These are phyloP conservation scores for Colletotrichum lentis DNA, from an alignment of 2,329 filamentous ascomycete species.

Conservation along the genomic window DNA sequence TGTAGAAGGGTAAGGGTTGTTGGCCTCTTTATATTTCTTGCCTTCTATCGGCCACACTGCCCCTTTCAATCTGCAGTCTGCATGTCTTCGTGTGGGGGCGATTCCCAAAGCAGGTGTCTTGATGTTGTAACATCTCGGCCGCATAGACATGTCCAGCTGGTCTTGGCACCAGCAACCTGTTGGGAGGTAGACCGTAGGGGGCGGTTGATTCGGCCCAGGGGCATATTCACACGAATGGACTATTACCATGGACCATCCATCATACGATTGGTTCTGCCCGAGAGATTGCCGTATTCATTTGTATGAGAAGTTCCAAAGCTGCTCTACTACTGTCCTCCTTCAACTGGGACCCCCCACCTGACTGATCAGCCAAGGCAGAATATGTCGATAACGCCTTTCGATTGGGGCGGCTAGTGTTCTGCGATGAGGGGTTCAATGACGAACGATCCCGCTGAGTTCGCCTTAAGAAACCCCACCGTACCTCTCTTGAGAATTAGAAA, in stretches of 20 bases:
- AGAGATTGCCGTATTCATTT: not conserved
- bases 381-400: not conserved
- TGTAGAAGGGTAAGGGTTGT: too few species aligned
- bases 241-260: not conserved
- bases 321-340: not conserved
- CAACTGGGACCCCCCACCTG: too few species aligned
- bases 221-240: too few species aligned
- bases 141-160: not conserved
- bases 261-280: not conserved
- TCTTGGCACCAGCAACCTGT: not conserved
- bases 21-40: too few species aligned
- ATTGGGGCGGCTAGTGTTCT: not conserved
- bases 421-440: slow-evolving; percentile 11
- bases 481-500: not conserved
- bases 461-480: not conserved
- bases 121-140: not conserved
- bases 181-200: too few species aligned
- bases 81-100: not conserved
- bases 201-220: too few species aligned
- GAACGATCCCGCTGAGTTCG: slow-evolving; percentile 1
- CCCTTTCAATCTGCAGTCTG: too few species aligned
- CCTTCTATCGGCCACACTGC: too few species aligned
- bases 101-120: not conserved
- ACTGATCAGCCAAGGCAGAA: not conserved
- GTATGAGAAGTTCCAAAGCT: not conserved